Evolutionary conservation across 768 basidiomycete species (phyloP).

Genomic region (Tylopilus felleus): DNA sequence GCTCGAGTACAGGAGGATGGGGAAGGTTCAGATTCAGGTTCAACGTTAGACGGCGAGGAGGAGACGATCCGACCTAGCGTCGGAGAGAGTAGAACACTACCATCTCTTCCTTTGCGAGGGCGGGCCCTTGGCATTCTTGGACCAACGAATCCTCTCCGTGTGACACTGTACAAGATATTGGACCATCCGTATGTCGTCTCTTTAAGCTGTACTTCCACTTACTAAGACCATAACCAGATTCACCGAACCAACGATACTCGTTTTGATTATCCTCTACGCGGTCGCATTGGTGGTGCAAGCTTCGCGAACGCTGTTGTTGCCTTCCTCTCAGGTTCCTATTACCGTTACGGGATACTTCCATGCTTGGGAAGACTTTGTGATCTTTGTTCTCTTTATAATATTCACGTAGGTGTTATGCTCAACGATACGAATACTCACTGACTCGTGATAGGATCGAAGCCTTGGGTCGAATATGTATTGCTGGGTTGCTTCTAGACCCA

Average conservation of each 20-base stretch:
- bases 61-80: slow-evolving; percentile 34
- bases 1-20: slow-evolving; percentile 51
- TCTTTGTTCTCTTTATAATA: slow-evolving; percentile 80
- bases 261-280: slow-evolving; percentile 82
- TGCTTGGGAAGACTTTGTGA: slow-evolving; percentile 81
- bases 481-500: slow-evolving; percentile 85
- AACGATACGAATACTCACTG: not conserved
- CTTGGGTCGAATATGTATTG: slow-evolving; percentile 83
- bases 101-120: slow-evolving; percentile 59
- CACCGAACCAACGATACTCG: slow-evolving; percentile 83
- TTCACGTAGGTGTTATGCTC: slow-evolving; percentile 65
- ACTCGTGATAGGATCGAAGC: slow-evolving; percentile 64
- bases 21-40: slow-evolving; percentile 30
- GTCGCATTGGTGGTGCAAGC: slow-evolving; percentile 81
- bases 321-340: slow-evolving; percentile 39
- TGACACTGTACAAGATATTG: slow-evolving; percentile 63
- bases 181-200: slow-evolving; percentile 60
- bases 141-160: slow-evolving; percentile 60
- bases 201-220: not conserved
- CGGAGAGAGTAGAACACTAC: slow-evolving; percentile 33
- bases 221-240: slow-evolving; percentile 43
- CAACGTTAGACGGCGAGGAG: slow-evolving; percentile 35
- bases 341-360: slow-evolving; percentile 76
- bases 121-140: slow-evolving; percentile 76
- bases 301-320: slow-evolving; percentile 54